Conservation (phyloP, 495 filamentous ascomycete species). For the Penicillium tannophilum region DNA sequence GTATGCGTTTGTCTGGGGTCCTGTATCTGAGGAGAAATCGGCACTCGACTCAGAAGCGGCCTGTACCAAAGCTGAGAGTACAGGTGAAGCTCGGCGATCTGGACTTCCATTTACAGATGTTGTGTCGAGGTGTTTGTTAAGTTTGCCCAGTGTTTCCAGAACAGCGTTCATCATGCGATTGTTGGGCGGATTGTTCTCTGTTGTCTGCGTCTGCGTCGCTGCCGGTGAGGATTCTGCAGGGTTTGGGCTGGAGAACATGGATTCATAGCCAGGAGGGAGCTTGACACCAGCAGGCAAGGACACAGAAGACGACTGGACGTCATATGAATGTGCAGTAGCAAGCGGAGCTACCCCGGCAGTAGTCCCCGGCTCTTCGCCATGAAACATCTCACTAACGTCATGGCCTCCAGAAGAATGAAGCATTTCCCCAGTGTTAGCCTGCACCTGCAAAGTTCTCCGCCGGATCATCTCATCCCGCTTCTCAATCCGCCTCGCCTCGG, state of each 20-base stretch:
- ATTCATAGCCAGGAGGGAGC: conserved; percentile 43
- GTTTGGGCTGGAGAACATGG: conserved; percentile 34
- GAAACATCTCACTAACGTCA: not conserved
- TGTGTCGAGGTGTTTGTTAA: conserved; percentile 43
- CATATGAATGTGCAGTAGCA: not conserved
- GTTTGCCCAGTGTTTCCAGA: conserved; percentile 39
- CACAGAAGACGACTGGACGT: conserved; percentile 6
- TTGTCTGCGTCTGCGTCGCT: not conserved
- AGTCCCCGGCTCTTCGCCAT: not conserved
- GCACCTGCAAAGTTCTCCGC: not conserved
- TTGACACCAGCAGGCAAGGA: conserved; percentile 22
- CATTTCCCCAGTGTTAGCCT: not conserved
- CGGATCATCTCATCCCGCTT: conserved; percentile 42
- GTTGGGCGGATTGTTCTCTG: conserved; percentile 3
- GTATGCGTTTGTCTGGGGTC: not conserved
- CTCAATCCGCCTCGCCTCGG: conserved; percentile 44
- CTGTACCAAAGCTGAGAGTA: conserved; percentile 27
- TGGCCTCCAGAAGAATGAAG: not conserved
- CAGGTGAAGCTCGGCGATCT: conserved; percentile 23
- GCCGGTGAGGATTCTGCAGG: not conserved
- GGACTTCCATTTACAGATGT: conserved; percentile 15
- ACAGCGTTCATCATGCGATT: conserved; percentile 36
- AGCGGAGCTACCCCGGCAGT: not conserved
- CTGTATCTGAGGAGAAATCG: conserved; percentile 2
- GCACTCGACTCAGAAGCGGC: conserved; percentile 21